A percentile compares a stretch with the other conserved stretches of the same genome.
Evolutionary conservation across 2,329 filamentous ascomycete species (phyloP).

Genomic region (Colletotrichum magnum): DNA sequence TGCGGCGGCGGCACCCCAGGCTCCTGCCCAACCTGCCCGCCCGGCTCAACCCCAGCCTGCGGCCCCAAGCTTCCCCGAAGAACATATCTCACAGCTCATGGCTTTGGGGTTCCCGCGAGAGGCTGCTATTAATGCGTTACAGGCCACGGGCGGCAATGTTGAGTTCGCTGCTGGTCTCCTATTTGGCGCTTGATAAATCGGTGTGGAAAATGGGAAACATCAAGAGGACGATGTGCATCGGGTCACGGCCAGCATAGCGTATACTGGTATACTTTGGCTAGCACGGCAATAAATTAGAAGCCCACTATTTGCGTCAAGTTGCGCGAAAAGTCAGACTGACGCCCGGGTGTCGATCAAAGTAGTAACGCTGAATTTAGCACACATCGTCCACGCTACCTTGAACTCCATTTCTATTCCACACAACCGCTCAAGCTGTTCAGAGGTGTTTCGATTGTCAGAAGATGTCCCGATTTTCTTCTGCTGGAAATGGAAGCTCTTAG

Average conservation of each 20-base stretch:
- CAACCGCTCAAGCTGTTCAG: no score
- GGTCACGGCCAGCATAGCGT: slow-evolving; percentile 11
- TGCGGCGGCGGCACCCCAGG: slow-evolving; percentile 45
- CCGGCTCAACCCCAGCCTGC: slow-evolving; percentile 46
- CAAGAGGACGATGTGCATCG: slow-evolving; percentile 2
- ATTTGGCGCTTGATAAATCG: slow-evolving; percentile 62
- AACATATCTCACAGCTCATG: slow-evolving; percentile 81
- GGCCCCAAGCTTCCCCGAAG: slow-evolving; percentile 64
- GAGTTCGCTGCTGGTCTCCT: slow-evolving; percentile 90
- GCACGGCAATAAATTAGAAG: slow-evolving; percentile 21
- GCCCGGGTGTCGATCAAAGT: background rate
- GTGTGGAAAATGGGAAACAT: background rate
- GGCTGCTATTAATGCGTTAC: slow-evolving; percentile 83
- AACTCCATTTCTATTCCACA: no score
- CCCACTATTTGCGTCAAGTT: slow-evolving; percentile 13
- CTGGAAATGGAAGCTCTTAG: no score
- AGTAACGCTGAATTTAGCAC: no score
- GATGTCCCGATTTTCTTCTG: no score
- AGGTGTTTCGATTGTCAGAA: no score
- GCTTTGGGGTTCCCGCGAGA: slow-evolving; percentile 83
- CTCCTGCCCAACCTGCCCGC: slow-evolving; percentile 43
- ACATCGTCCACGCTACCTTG: no score
- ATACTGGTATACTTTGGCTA: background rate
- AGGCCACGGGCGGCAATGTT: slow-evolving; percentile 87
- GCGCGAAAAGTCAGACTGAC: slow-evolving; percentile 7